Evolutionary conservation across 2,329 filamentous ascomycete genomes (phyloP), one percentile per base, ranked within the genome.

Genomic region (Cladosporium halotolerans): DNA sequence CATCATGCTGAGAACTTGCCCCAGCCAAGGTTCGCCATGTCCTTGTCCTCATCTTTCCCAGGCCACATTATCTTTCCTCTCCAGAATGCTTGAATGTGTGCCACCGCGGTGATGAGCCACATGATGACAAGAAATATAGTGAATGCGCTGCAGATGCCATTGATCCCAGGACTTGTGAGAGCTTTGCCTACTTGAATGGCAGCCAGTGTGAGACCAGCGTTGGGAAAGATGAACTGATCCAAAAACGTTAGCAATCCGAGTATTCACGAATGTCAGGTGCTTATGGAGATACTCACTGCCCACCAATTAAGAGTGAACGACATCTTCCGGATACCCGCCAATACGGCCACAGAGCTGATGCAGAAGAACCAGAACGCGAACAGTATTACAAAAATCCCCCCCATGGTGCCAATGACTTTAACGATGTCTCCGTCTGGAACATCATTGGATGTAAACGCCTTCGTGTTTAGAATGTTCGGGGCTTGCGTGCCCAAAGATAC

Each of bases 131-230:
- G 65, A 14, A 79, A 58, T 11, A 82, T 66, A 0, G 79, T 80
- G 75, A 84, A 75, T 18, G 74, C 79, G 13, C 76, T 78, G 0
- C 76, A 75, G 31, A 84, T 70, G 60, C 78, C 78, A 62, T 74
- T 60, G 4, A 85, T 68, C 0, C 72, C 78, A 0, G 72, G 58
- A 59, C 79, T 84, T 1, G 73, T 66, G 5, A 85, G 66, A 31
- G 58, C 53, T 38, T 59, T 71, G 2, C 79, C 82, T 41, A 84
- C 73, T 9, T 77, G 70, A 40, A 85, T 81, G 7, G 77, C 78
- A 0, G 80, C 77, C 43, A 85, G 72, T 1, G 79, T 81, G 55
- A 85, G 79, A 0, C 83, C 83, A 1, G 79, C 80, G 56, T 86
- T 85, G 4, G 83, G 83, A 61, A 85, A 86, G 28, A 86, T 78